Evolutionary conservation across 2,329 filamentous ascomycete genomes (phyloP).

Genomic region (Xylariaceae sp.): DNA sequence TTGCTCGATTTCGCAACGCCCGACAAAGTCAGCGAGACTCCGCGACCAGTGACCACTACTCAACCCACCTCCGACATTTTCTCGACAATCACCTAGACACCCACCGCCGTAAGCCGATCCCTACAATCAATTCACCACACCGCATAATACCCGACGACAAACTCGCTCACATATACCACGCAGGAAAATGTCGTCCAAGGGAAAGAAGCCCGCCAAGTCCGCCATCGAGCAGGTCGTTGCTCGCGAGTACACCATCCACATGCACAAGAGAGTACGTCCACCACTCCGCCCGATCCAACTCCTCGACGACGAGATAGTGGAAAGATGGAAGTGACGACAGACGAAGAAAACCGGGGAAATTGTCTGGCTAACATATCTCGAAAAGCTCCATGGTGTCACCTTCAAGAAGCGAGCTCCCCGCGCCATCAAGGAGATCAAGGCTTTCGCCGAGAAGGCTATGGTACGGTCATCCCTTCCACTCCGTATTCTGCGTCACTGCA

Average conservation of each 20-base stretch:
- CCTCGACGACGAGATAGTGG: neutral
- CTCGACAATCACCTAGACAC: slow-evolving; percentile 26
- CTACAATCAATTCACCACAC: slow-evolving; percentile 3
- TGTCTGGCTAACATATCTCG: slow-evolving; percentile 32
- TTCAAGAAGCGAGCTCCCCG: slow-evolving; percentile 99
- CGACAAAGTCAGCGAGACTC: neutral
- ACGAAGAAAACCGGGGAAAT: slow-evolving; percentile 15
- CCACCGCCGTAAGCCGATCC: slow-evolving; percentile 23
- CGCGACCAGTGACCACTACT: neutral
- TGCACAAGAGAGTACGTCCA: slow-evolving; percentile 95
- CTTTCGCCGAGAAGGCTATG: slow-evolving; percentile 91
- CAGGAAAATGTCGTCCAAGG: slow-evolving; percentile 59
- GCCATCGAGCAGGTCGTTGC: slow-evolving; percentile 99
- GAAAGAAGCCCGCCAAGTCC: slow-evolving; percentile 72
- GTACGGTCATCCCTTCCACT: slow-evolving; percentile 54
- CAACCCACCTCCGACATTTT: slow-evolving; percentile 23
- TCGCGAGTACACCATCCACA: slow-evolving; percentile 99
- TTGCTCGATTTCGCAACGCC: slow-evolving; percentile 28
- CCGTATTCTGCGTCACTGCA: neutral
- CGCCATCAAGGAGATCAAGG: slow-evolving; percentile 99
- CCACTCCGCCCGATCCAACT: slow-evolving; percentile 5
- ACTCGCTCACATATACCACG: neutral
- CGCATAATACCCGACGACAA: neutral
- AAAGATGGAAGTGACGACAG: neutral
- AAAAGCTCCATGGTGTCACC: slow-evolving; percentile 86